Conservation (phyloP, 768 basidiomycete species). For the Dioszegia crocea region DNA sequence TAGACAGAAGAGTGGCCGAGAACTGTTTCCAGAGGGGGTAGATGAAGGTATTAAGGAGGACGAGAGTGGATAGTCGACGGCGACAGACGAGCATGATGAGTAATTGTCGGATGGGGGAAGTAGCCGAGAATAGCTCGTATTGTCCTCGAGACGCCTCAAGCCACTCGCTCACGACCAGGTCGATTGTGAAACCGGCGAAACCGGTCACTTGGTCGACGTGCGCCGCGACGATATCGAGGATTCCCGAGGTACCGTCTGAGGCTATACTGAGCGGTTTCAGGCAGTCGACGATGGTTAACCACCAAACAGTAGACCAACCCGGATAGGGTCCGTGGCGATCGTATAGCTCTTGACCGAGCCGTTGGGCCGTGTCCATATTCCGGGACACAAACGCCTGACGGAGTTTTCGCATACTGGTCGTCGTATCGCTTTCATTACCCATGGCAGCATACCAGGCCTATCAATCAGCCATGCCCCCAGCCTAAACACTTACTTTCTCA, state of each 20-base stretch:
- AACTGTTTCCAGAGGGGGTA: constrained; percentile 30
- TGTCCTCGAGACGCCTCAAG: constrained; percentile 17
- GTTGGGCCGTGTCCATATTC: not conserved
- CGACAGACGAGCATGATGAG: constrained; percentile 24
- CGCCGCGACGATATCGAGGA: not conserved
- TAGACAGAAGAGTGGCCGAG: constrained; percentile 9
- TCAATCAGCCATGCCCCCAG: not conserved
- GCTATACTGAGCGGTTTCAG: constrained; percentile 2
- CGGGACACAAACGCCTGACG: not conserved
- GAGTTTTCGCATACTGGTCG: not conserved
- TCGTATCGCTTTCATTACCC: constrained; percentile 5
- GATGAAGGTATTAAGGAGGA: constrained; percentile 16
- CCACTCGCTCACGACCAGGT: constrained; percentile 20
- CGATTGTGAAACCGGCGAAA: not conserved
- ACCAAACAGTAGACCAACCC: constrained; percentile 24
- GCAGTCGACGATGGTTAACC: constrained; percentile 14
- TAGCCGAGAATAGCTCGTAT: constrained; percentile 1
- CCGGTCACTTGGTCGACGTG: constrained; percentile 19
- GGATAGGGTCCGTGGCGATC: constrained; percentile 5
- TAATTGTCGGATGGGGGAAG: constrained; percentile 6
- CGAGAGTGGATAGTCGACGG: constrained; percentile 20
- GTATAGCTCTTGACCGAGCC: not conserved
- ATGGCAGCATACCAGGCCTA: constrained; percentile 5
- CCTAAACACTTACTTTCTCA: constrained; percentile 12
- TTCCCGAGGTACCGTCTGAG: not conserved